Conservation (phyloP, 2,329 filamentous ascomycete species). For the Diaporthe destruens region DNA sequence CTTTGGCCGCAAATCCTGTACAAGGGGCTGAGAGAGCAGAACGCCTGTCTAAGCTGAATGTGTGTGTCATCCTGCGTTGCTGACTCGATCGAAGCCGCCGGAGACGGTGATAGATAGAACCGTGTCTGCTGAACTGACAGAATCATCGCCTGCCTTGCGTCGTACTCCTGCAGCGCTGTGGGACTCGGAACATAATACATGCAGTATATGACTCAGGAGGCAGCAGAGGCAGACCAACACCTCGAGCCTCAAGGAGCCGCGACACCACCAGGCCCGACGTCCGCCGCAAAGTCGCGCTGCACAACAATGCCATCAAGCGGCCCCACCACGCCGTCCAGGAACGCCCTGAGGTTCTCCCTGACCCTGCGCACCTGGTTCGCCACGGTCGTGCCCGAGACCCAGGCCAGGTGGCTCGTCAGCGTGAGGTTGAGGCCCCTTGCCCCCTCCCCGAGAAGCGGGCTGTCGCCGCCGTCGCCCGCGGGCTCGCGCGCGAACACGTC, state of each 20-base stretch:
- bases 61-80: not conserved
- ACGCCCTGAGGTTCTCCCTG: constrained; percentile 43
- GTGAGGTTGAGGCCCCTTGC: constrained; percentile 43
- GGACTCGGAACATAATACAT: too few species aligned
- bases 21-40: not conserved
- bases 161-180: too few species aligned
- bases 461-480: constrained; percentile 44
- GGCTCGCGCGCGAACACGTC: constrained; percentile 47
- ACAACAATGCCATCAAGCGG: constrained; percentile 24
- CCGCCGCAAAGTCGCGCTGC: constrained; percentile 13
- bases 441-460: constrained; percentile 42
- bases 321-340: constrained; percentile 34
- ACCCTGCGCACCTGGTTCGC: constrained; percentile 44
- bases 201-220: too few species aligned
- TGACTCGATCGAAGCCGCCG: not conserved
- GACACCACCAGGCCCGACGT: not conserved
- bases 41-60: not conserved
- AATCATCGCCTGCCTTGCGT: too few species aligned
- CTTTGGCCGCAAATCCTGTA: not conserved
- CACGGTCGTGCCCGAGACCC: constrained; percentile 45
- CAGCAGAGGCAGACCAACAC: not conserved
- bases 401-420: constrained; percentile 47
- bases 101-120: too few species aligned
- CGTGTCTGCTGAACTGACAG: not conserved
- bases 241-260: not conserved